phyloP scores from a whole-genome alignment of 441 rosid genomes.

The Erodium chrysanthum region DNA sequence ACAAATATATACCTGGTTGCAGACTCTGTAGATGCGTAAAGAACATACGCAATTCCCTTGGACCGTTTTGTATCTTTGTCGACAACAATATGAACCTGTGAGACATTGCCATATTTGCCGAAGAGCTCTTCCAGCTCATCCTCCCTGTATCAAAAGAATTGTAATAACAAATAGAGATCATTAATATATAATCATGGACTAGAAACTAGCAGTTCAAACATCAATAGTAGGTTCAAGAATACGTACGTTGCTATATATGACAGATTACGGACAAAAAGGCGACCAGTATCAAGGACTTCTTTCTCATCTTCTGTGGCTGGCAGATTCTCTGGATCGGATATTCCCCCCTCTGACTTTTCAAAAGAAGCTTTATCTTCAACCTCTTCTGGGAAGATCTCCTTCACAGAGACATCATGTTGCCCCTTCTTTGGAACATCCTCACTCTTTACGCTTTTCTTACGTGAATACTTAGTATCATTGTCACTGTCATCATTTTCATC shows the following conservation, averaged over 20 bases:
- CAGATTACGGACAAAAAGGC: slow-evolving; percentile 78
- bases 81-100: slow-evolving; percentile 70
- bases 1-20: slow-evolving; percentile 54
- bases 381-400: slow-evolving; percentile 22
- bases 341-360: slow-evolving; percentile 33
- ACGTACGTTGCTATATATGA: slow-evolving; percentile 62
- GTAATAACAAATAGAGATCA: neutral
- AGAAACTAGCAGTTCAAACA: neutral
- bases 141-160: slow-evolving; percentile 38
- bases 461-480: slow-evolving; percentile 21
- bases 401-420: slow-evolving; percentile 10
- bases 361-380: slow-evolving; percentile 28
- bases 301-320: slow-evolving; percentile 29
- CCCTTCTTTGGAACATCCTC: slow-evolving; percentile 16
- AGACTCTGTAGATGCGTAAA: slow-evolving; percentile 48
- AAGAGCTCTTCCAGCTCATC: slow-evolving; percentile 80
- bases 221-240: slow-evolving; percentile 6
- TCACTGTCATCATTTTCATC: slow-evolving; percentile 14
- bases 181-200: neutral
- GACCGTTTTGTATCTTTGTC: slow-evolving; percentile 82
- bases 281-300: slow-evolving; percentile 38
- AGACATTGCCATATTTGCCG: slow-evolving; percentile 42
- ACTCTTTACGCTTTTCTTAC: slow-evolving; percentile 12
- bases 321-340: slow-evolving; percentile 26
- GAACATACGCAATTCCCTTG: slow-evolving; percentile 76